Evolutionary conservation across 1,284 basidiomycete species (phyloP), one percentile per base, ranked within the genome.

Genomic region (Coniferiporia weirii): DNA sequence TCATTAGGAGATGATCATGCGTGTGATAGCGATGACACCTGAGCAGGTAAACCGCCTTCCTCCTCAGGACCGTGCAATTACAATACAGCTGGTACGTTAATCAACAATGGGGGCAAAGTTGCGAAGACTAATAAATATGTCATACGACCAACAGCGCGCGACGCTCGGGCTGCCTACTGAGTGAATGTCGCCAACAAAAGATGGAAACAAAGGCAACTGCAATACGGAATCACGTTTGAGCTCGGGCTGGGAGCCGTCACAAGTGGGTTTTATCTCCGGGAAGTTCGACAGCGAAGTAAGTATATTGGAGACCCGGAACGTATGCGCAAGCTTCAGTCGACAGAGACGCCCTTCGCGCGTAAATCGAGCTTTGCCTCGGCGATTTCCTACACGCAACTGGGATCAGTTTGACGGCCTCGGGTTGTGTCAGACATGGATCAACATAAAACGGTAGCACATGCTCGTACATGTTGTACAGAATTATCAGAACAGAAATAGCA

Each of bases 311-410:
- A 20, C 1, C 27, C 27, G 17, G 12, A 46, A 46, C n/a, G n/a
- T n/a, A n/a, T 46, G 44, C 44, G 19, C 44, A n/a, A 46, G 15
- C 4, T 17, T 54, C 58, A 80, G 65, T 82, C 79, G 54, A 82
- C 79, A 7, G 73, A 68, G 12, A 82, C 78, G 10, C 79, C 79
- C 63, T 75, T 75, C 65, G 72, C 68, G 44, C 78, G 72, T 53
- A 82, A 68, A 57, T 81, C 79, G 63, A 77, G 73, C 69, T 79
- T 81, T 10, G 80, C 80, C 66, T 75, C 71, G 22, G 71, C 71
- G 48, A 82, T 78, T 64, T 78, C 74, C 76, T 77, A 43, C 13
- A 50, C 8, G 32, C 6, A 50, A 19, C 44, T 17, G 34, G 19
- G 27, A 46, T 46, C n/a, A 46, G 44, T 47, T 36, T 66, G 15